A percentile compares a stretch with the other conserved stretches of the same genome.
Evolutionary conservation across 805 yeast genomes (phyloP).

Genomic region (Ogataea degrootiae): DNA sequence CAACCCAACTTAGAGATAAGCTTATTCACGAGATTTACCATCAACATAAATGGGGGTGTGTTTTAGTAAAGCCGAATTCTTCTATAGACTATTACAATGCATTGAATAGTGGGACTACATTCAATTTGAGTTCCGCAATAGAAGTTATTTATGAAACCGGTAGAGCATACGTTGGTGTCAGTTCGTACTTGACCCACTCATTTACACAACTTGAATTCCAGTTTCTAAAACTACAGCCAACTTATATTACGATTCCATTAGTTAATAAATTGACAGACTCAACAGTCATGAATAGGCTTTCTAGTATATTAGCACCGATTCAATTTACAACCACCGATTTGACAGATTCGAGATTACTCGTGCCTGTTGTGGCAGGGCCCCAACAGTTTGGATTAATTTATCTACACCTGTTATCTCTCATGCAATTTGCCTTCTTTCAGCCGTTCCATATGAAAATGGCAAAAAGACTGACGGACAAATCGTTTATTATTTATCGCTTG

Average conservation of each 20-base stretch:
- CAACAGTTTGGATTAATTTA: constrained; percentile 68
- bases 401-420: constrained; percentile 60
- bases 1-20: constrained; percentile 32
- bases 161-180: constrained; percentile 47
- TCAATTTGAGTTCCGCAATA: constrained; percentile 28
- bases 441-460: constrained; percentile 48
- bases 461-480: constrained; percentile 39
- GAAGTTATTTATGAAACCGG: constrained; percentile 54
- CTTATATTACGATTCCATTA: constrained; percentile 9
- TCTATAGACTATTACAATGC: constrained; percentile 37
- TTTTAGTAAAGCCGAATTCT: constrained; percentile 48
- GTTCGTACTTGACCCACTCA: constrained; percentile 37
- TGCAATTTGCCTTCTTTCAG: constrained; percentile 56
- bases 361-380: constrained; percentile 54
- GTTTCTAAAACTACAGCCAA: constrained; percentile 17
- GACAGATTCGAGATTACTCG: constrained; percentile 36
- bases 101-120: constrained; percentile 26
- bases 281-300: constrained; percentile 2
- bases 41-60: constrained; percentile 56
- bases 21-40: constrained; percentile 43
- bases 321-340: constrained; percentile 39
- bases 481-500: constrained; percentile 48
- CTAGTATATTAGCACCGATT: constrained; percentile 9
- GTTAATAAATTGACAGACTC: neutral
- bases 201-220: constrained; percentile 31